phyloP scores from a whole-genome alignment of 176 grass and related monocot species.

The Bonia amplexicaulis region DNA sequence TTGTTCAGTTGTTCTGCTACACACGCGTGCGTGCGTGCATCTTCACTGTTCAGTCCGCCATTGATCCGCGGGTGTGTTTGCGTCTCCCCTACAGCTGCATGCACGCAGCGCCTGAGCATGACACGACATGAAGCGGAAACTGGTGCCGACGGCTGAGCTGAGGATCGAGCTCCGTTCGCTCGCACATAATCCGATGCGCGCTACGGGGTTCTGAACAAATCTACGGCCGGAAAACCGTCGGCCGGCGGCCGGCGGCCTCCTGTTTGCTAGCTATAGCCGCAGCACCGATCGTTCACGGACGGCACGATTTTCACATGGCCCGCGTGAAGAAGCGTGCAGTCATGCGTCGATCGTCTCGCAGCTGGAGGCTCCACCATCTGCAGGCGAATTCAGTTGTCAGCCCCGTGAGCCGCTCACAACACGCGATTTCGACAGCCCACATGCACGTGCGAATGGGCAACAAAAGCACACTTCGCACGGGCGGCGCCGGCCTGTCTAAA shows the following conservation, averaged over 20 bases:
- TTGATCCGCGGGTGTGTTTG: neutral
- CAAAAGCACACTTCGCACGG: neutral
- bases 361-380: neutral
- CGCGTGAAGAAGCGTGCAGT: neutral
- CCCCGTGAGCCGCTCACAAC: neutral
- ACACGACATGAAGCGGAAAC: neutral
- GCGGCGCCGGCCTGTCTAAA: neutral
- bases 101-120: neutral
- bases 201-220: neutral
- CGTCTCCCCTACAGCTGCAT: neutral
- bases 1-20: too few relatives aligned
- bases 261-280: neutral
- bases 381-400: neutral
- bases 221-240: neutral
- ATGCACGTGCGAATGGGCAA: neutral
- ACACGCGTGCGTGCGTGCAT: neutral
- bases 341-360: neutral
- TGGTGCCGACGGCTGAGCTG: neutral
- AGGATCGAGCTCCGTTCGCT: neutral
- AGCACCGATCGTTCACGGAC: neutral
- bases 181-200: neutral
- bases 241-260: neutral
- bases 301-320: neutral
- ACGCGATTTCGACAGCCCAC: neutral
- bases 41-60: neutral